phyloP scores from a whole-genome alignment of 768 basidiomycete species.

The Leucosporidium scottii region DNA sequence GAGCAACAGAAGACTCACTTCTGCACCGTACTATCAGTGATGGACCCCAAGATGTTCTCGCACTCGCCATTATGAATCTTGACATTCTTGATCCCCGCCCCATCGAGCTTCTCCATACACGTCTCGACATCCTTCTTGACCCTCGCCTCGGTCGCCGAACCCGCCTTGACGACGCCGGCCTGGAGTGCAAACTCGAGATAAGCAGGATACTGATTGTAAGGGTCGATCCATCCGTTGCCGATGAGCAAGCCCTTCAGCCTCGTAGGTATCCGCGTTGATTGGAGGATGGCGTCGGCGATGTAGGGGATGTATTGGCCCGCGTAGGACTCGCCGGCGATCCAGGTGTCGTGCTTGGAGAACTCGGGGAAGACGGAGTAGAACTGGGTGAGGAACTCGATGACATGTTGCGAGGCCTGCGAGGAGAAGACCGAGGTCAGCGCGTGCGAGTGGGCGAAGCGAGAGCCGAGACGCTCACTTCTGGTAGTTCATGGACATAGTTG shows the following conservation, averaged over 20 bases:
- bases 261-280: conserved; percentile 18
- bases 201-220: conserved; percentile 74
- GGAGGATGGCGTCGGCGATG: conserved; percentile 56
- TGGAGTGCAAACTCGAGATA: conserved; percentile 74
- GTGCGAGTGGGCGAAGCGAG: background rate
- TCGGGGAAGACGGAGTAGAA: conserved; percentile 92
- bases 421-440: background rate
- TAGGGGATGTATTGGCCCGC: conserved; percentile 98
- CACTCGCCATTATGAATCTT: conserved; percentile 53
- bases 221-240: conserved; percentile 97
- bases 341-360: conserved; percentile 74
- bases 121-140: conserved; percentile 54
- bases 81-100: conserved; percentile 37
- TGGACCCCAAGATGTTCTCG: conserved; percentile 51
- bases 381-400: conserved; percentile 75
- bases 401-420: conserved; percentile 66
- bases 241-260: conserved; percentile 64
- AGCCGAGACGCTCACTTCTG: conserved; percentile 49
- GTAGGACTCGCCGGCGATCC: conserved; percentile 89
- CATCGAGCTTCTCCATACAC: conserved; percentile 52
- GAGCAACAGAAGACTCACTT: conserved; percentile 38
- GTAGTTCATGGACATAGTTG: conserved; percentile 69
- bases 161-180: conserved; percentile 65
- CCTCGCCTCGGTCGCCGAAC: conserved; percentile 59
- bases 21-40: conserved; percentile 43